phyloP scores from a whole-genome alignment of 2,329 filamentous ascomycete species.

The Botrytis cinerea region DNA sequence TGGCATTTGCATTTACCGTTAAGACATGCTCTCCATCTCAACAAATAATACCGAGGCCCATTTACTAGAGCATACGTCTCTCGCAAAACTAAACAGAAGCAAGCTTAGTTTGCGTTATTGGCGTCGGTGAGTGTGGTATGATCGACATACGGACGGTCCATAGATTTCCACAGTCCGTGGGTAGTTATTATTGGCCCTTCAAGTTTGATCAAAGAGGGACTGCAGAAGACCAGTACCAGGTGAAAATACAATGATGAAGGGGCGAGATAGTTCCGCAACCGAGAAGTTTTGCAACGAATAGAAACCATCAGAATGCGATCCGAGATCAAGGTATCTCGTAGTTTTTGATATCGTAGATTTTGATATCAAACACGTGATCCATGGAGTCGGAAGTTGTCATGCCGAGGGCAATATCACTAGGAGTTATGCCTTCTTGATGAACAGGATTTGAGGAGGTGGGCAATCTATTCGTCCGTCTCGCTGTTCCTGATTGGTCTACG shows the following conservation, averaged over 20 bases:
- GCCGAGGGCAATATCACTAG: background rate
- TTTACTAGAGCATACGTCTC: background rate
- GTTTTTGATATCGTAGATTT: background rate
- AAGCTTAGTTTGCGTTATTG: background rate
- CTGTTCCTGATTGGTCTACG: background rate
- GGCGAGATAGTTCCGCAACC: background rate
- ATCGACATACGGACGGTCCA: background rate
- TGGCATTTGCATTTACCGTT: background rate
- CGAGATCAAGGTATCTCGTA: no score
- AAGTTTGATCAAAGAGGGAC: background rate
- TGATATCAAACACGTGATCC: background rate
- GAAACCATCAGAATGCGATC: background rate
- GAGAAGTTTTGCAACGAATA: background rate
- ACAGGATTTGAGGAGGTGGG: background rate
- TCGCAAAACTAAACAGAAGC: background rate
- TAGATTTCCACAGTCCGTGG: background rate
- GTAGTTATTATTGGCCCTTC: background rate
- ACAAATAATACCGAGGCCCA: background rate
- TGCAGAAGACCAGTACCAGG: background rate
- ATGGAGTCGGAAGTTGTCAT: background rate
- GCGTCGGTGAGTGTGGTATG: background rate
- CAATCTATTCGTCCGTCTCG: background rate
- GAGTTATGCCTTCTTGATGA: background rate
- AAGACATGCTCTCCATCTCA: background rate
- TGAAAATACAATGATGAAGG: background rate